Evolutionary conservation across 495 filamentous ascomycete species (phyloP), one percentile per base, ranked within the genome.

Genomic region (Parathielavia hyrcaniae): DNA sequence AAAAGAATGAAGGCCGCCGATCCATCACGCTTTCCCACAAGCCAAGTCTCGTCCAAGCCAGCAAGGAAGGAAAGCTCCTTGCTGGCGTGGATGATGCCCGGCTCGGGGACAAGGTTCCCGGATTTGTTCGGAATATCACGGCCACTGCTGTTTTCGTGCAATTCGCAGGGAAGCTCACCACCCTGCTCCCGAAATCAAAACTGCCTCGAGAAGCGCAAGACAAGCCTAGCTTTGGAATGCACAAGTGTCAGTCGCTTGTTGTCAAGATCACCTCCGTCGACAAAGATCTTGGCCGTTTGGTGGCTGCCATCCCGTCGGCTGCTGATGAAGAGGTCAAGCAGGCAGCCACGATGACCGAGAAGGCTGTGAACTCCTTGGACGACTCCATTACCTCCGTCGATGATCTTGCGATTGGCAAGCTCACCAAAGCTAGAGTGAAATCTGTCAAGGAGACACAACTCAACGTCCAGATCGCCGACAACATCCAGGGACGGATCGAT

Each of bases 381-480:
- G 78, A 81, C 23, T 75, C 73, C 22, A 77, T 88, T 50, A 80
- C 73, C 35, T 79, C 82, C 7, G 75, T 87, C 23, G 80, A 84
- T 49, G 89, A 95, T 64, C 79, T 92, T 46, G 73, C 73, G 13
- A 76, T 90, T 51, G 93, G 93, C 48, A 86, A 81, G 63, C 64
- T 89, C 49, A 88, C 86, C 30, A 89, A 91, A 70, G 93, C 86
- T 36, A 85, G 79, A 56, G 82, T 98, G 43, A 77, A 77, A 41
- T 88, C 89, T 10, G 71, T 95, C 60, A 96, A 93, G 69, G 83
- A 83, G 34, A 96, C 91, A 0, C 93, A 97, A 66, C 73, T 98
- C 52, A 96, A 97, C 63, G 89, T 97, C 19, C 82, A 86, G 58
- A 78, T 97, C 55, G 89, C 90, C 43, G 90, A 96, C 65, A 91